phyloP scores from a whole-genome alignment of 306 rosid genomes.

The Morella rubra region DNA sequence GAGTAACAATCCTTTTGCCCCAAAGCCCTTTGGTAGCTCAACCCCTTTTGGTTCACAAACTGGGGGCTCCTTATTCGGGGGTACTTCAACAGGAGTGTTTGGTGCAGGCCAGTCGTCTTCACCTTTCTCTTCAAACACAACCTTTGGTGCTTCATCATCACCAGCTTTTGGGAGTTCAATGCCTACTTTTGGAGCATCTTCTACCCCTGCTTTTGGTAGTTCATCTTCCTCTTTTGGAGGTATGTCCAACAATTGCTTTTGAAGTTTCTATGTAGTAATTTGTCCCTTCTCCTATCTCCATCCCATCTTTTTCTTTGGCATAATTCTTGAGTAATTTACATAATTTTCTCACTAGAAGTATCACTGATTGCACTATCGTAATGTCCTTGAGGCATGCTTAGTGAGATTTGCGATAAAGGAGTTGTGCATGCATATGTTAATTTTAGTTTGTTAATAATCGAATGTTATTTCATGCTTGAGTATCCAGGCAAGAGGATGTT shows the following conservation, averaged over 20 bases:
- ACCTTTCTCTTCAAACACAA: slow-evolving; percentile 46
- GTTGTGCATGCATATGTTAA: not conserved
- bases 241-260: slow-evolving; percentile 27
- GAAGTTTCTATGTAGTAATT: too few relatives aligned
- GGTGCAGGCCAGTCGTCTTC: slow-evolving; percentile 74
- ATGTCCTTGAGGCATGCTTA: not conserved
- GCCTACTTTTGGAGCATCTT: slow-evolving; percentile 73
- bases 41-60: slow-evolving; percentile 77
- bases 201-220: slow-evolving; percentile 69
- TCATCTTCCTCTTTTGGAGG: slow-evolving; percentile 63
- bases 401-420: not conserved
- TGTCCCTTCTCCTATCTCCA: not conserved
- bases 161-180: slow-evolving; percentile 71
- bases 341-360: too few relatives aligned
- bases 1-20: slow-evolving; percentile 70
- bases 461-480: not conserved
- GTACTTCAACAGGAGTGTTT: slow-evolving; percentile 91
- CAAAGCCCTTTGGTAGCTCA: slow-evolving; percentile 76
- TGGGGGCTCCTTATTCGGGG: slow-evolving; percentile 69
- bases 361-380: not conserved
- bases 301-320: not conserved
- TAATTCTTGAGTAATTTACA: not conserved
- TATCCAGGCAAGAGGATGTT: not conserved
- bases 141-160: slow-evolving; percentile 56
- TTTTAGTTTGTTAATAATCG: not conserved